phyloP scores from a whole-genome alignment of 2,329 filamentous ascomycete species.

The Colletotrichum sp. region DNA sequence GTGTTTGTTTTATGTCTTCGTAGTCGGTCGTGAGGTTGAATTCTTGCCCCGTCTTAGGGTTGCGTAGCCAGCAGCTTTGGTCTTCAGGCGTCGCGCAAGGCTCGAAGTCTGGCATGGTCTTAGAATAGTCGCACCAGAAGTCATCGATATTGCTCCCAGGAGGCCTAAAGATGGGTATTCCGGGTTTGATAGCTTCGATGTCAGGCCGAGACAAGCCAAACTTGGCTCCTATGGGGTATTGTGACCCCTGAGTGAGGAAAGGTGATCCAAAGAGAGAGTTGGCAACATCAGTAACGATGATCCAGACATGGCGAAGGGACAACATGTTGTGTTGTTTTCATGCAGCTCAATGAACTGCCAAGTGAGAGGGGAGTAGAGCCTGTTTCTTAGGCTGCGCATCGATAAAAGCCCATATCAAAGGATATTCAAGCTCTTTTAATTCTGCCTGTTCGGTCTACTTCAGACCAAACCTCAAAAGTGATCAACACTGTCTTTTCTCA shows the following conservation, averaged over 20 bases:
- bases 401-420: too few species aligned
- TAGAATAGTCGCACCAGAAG: background rate
- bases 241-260: fast-evolving
- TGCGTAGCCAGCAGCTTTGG: background rate
- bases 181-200: fast-evolving
- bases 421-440: too few species aligned
- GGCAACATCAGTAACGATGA: background rate
- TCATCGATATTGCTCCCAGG: background rate
- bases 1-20: too few species aligned
- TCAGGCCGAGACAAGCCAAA: background rate
- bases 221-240: background rate
- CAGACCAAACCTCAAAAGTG: too few species aligned
- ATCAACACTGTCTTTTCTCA: too few species aligned
- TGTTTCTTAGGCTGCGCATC: too few species aligned
- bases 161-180: background rate
- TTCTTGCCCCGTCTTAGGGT: too few species aligned
- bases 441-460: too few species aligned
- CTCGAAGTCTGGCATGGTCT: background rate
- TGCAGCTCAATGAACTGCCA: background rate
- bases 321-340: background rate
- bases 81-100: fast-evolving
- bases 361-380: background rate
- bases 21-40: too few species aligned
- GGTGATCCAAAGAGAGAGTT: background rate
- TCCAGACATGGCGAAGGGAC: background rate